Evolutionary conservation across 129 eudicot species (phyloP).

Genomic region (Gnaphalium uliginosum): DNA sequence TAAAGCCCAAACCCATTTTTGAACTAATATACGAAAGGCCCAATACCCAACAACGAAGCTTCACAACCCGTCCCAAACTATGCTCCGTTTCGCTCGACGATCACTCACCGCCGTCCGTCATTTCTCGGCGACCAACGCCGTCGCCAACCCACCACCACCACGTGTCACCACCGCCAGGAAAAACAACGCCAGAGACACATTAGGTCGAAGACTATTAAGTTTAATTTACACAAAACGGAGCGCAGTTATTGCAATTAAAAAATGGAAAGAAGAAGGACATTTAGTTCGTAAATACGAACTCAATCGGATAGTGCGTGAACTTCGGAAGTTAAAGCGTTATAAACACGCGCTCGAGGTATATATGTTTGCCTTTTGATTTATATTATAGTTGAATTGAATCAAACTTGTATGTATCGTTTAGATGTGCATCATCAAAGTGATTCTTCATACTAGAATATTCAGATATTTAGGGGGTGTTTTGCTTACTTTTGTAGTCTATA

Average conservation of each 20-base stretch:
- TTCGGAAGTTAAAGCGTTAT: conserved; percentile 57
- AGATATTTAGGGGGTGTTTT: too few species aligned
- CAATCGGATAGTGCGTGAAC: conserved; percentile 75
- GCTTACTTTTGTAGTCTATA: too few species aligned
- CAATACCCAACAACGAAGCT: too few species aligned
- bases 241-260: conserved; percentile 59
- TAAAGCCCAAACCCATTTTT: too few species aligned
- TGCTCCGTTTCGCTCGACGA: conserved; percentile 48
- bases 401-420: too few species aligned
- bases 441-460: neutral
- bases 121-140: conserved; percentile 45
- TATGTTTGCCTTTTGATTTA: neutral
- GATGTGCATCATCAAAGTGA: neutral
- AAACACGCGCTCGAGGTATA: conserved; percentile 90
- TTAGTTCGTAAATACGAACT: conserved; percentile 68
- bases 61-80: too few species aligned
- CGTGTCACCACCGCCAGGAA: conserved; percentile 24
- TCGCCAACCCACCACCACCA: neutral
- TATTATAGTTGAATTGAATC: too few species aligned
- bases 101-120: conserved; percentile 56
- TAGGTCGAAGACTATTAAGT: conserved; percentile 62
- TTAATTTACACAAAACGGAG: conserved; percentile 69
- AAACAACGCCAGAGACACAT: conserved; percentile 46
- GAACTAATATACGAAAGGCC: too few species aligned
- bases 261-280: conserved; percentile 88